Base-by-base conservation (phyloP, 2,329 filamentous ascomycete species). In the Pyrenochaeta sp. region DNA sequence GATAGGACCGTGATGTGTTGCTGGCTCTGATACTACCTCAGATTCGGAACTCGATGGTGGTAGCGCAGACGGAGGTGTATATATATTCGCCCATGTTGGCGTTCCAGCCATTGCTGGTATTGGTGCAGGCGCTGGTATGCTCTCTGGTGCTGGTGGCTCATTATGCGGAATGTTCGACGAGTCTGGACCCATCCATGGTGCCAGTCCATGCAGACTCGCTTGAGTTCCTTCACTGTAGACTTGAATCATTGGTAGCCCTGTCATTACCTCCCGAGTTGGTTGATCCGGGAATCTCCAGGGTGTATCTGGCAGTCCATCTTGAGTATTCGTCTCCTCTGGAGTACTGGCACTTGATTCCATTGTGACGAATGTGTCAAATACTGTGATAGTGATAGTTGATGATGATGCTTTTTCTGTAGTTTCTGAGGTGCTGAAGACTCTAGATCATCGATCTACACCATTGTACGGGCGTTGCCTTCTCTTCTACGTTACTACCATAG, bases 321-420 rank as follows among this genome's bases (percentile, higher is more conserved):
- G 9, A 9, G 4, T 7, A 17, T 7, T 36, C 14, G 7, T 17
- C 7, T 36, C 17, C 4, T 43, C 31, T 4, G 31, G 29, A 20
- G 33, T 14, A n/a, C 32, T 33, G 23, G 43, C 45, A 11, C 20
- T 20, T 41, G 39, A 45, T 20, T 30, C 42, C 54, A 54, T 57
- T 23, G 23, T 17, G 27, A 21, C n/a, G 35, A 21, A 21, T 9
- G 31, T 44, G 51, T 37, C 49, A 29, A 43, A 54, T 54, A 30
- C 20, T 39, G 35, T 15, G 31, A 42, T 63, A 63, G 36, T 53
- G 56, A 63, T 65, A 40, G 44, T 46, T 20, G 54, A 51, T 43
- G 51, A 15, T 44, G 58, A 47, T 54, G 42, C 36, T 51, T 51
- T n/a, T 35, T 47, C 15, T 45, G 7, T 6, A 4, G 11, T 41